Base-by-base conservation (phyloP, 257 asterid species). In the Galeopsis tetrahit region DNA sequence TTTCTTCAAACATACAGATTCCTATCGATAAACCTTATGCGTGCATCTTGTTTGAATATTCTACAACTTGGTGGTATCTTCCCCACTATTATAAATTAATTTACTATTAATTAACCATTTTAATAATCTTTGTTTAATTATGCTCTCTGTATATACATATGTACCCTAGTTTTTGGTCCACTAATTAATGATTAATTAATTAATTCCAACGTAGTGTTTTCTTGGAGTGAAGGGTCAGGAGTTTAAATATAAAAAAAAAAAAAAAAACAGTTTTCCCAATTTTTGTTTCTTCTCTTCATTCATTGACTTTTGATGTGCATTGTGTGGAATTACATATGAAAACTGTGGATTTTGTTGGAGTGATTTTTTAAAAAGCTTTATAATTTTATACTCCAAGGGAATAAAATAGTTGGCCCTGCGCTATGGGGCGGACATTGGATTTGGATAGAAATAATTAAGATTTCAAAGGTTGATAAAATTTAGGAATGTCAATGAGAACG, bases 41-140 rank as follows among this genome's bases (percentile, higher is more conserved):
- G 51, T 56, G 77, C 64, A 59, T 79, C 79, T 53, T 43, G n/a
- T 69, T 71, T 63, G 79, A 79, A 81, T 81, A 79, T 77, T 75
- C 77, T 42, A 13, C 72, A 53, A 73, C 72, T 66, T 21, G 1
- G 1, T 70, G 85, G 72, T 78, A 69, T 72, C 77, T 65, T 75
- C 59, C 73, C 36, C 10, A 56, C 63, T 48, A 31, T 4, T 13
- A 11, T 17, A 31, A 52, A 65, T 46, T 42, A 68, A 42, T 69
- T 53, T 5, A 32, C 14, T 28, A 42, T 60, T 43, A 79, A 28
- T 76, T 70, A 46, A 57, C 14, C 44, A 34, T 31, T 13, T 21
- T 28, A 17, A 2, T 15, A 7, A 14, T 38, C 4, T 7, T 10
- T 66, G 33, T 42, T 40, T 73, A 17, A 56, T 53, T 14, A 38